phyloP scores from a whole-genome alignment of 176 grass and related monocot species.

The Secale cereale region DNA sequence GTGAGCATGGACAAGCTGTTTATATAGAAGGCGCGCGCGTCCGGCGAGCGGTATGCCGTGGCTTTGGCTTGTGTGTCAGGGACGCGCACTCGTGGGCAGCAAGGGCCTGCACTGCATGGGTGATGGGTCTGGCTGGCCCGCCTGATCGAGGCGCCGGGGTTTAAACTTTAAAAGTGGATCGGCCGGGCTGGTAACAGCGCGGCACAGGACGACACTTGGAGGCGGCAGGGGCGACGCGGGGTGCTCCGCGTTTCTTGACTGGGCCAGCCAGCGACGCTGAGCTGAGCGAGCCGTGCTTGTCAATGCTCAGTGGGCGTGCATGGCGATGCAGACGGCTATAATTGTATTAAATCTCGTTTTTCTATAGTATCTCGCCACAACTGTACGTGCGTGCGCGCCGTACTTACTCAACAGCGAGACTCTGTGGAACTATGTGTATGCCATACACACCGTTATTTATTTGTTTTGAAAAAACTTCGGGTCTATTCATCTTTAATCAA shows the following conservation, averaged over 20 bases:
- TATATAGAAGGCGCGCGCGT: constrained; percentile 11
- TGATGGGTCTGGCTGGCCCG: neutral
- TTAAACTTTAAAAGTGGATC: neutral
- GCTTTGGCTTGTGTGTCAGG: neutral
- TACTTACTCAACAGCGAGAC: neutral
- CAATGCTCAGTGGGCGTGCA: constrained; percentile 22
- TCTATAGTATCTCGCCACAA: neutral
- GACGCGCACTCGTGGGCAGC: constrained; percentile 1
- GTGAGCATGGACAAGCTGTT: neutral
- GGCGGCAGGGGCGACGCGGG: constrained; percentile 12
- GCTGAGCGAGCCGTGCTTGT: neutral
- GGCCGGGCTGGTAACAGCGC: neutral
- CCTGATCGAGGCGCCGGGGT: neutral
- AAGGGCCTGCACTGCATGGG: neutral
- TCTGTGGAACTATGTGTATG: neutral
- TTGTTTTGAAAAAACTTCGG: too few relatives aligned
- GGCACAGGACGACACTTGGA: constrained; percentile 40
- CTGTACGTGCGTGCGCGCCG: neutral
- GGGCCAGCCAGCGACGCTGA: neutral
- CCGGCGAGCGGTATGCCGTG: neutral
- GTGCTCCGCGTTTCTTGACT: constrained; percentile 2
- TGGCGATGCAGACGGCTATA: constrained; percentile 12
- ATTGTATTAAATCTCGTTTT: neutral
- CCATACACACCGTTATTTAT: too few relatives aligned
- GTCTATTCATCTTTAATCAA: too few relatives aligned